These are phyloP conservation scores for Turritis glabra DNA, from an alignment of 345 rosid genomes.

Conservation along the genomic window DNA sequence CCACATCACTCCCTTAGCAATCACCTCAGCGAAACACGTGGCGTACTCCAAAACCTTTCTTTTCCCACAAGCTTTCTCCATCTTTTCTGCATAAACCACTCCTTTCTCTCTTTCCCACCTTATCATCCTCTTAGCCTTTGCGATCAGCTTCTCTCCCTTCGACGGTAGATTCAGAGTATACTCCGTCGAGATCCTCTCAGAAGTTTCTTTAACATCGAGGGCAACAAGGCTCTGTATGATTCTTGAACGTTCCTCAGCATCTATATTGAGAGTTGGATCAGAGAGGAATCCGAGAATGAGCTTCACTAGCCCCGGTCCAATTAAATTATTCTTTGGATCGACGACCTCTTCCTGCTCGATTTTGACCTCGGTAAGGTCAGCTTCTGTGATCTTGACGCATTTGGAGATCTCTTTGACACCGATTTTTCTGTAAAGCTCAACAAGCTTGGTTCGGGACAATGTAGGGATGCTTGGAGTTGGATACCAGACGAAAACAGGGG, in stretches of 20 bases:
- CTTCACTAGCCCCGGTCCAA: constrained; percentile 49
- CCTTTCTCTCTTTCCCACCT: constrained; percentile 60
- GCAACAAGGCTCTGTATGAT: constrained; percentile 46
- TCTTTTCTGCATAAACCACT: constrained; percentile 48
- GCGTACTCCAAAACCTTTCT: constrained; percentile 51
- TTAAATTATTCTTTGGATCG: constrained; percentile 24
- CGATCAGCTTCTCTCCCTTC: constrained; percentile 35
- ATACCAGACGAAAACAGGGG: constrained; percentile 67
- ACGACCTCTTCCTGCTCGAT: constrained; percentile 25
- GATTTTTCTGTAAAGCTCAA: constrained; percentile 49
- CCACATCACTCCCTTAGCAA: constrained; percentile 58
- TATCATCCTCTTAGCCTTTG: constrained; percentile 36
- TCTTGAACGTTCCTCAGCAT: constrained; percentile 50
- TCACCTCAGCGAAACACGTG: constrained; percentile 50
- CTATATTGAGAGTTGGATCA: constrained; percentile 48
- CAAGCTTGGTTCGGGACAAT: constrained; percentile 45
- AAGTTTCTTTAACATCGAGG: constrained; percentile 44
- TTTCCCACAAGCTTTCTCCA: constrained; percentile 38
- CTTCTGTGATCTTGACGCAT: constrained; percentile 46
- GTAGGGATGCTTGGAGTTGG: constrained; percentile 53
- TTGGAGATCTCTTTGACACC: constrained; percentile 66
- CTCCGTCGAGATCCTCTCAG: constrained; percentile 37
- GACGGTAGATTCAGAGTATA: constrained; percentile 47
- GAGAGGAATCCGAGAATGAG: constrained; percentile 65
- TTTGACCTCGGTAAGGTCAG: constrained; percentile 24